Evolutionary conservation across 495 filamentous ascomycete species (phyloP), one percentile per base, ranked within the genome.

Genomic region (Schizothecium vesticola): DNA sequence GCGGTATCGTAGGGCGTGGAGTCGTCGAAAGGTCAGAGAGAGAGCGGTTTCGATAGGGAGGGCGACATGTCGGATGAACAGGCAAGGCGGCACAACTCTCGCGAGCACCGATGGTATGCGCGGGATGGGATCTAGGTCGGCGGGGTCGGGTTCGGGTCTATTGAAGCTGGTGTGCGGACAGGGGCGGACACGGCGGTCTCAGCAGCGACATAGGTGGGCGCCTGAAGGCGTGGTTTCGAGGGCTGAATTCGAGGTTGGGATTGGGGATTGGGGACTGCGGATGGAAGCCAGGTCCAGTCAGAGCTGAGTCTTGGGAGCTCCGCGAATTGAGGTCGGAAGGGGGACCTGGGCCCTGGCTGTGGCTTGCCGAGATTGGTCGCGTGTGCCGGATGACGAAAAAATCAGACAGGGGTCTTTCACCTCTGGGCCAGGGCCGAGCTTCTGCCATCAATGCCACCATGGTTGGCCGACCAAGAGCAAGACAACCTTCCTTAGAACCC

Each of bases 1-100:
- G 19, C 43, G 43, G 6, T 51, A n/a, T n/a, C 43, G 65, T 61
- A 28, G 22, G 29, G 43, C 25, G 21, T 25, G 21, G 24, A 63
- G 33, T 51, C 21, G 33, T 22, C 19, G 22, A 28, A 60, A 25
- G 26, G 26, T 66, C 57, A 66, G 57, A 60, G 57, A 43, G 57
- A n/a, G 60, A 28, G 65, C 29, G 61, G 60, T 63, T 29, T 63
- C 29, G 59, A 31, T 36, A 67, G 66, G 59, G 59, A 62, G 66
- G 66, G 59, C 65, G 65, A 67, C 66, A 67, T 67, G 66, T 63
- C 59, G 66, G 56, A 62, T 57, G 57, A 66, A 66, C 29, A 25
- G 60, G 43, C 19, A 19, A 19, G 19, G 43, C 43, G 43, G 43
- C 43, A 51, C 43, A n/a, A 51, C 43, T 51, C 43, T 51, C 7